Evolutionary conservation across 164 flowering plant species (phyloP), one percentile per base, ranked within the genome.

Genomic region (Cinnamomum micranthum): DNA sequence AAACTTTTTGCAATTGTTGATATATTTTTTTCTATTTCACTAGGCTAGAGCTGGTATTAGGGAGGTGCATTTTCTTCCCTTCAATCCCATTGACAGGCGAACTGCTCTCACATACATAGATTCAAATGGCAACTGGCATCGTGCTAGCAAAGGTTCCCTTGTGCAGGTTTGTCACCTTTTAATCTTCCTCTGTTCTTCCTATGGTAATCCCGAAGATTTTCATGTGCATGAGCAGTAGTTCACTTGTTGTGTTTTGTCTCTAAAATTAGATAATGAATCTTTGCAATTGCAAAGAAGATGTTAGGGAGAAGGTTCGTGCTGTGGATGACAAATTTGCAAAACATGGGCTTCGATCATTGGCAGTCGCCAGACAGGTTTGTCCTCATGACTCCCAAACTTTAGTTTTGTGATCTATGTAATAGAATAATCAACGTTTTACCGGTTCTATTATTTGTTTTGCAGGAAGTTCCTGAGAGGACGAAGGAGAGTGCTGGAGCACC

Each of bases 141-240:
- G 85, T 19, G 84, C 84, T 27, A 83, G 84, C 77, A 83, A 81
- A 71, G 86, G 84, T 62, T 82, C 84, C n/a, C 86, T 82, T 68
- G 84, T 76, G 66, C 85, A 77, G 82, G 84, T 82, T 47, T 22
- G 24, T 58, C 63, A 35, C 7, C 19, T 50, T 68, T 73, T 47
- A 12, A 1, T 1, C 60, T 55, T 55, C 17, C 60, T 55, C 17
- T 17, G 19, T 55, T 55, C 17, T 55, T 55, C 20, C 6, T 15
- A 14, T 1, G 6, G 0, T n/a, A 55, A 55, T 14, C 2, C 7
- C 2, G 0, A 4, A 20, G n/a, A 55, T 55, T 14, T 55, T 55
- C 3, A 14, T 17, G 20, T 55, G 5, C 11, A 41, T 41, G 68
- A 25, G 28, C 3, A 23, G 68, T 25, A 41, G 7, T 41, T 41